phyloP scores from a whole-genome alignment of 306 rosid species.

The Mucuna pruriens region DNA sequence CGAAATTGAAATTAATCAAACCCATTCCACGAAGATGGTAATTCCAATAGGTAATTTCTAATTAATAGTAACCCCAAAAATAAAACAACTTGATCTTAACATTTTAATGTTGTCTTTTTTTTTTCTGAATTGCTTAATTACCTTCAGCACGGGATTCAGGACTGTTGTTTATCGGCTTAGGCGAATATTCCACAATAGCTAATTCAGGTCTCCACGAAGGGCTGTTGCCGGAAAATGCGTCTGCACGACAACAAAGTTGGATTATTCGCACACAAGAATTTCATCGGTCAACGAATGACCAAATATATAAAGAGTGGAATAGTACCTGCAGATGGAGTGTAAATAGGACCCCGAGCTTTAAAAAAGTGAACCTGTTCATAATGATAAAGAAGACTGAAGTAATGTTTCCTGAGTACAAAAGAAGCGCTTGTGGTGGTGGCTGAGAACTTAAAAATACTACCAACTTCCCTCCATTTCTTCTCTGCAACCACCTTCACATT shows the following conservation, averaged over 20 bases:
- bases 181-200: conserved; percentile 77
- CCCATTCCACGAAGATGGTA: neutral
- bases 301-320: neutral
- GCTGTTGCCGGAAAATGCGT: conserved; percentile 54
- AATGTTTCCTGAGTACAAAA: conserved; percentile 86
- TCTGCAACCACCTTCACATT: conserved; percentile 80
- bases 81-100: neutral
- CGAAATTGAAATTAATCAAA: neutral
- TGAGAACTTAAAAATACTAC: conserved; percentile 77
- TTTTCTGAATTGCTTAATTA: conserved; percentile 6
- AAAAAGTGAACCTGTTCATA: conserved; percentile 90
- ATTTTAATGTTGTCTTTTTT: neutral
- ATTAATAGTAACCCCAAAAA: neutral
- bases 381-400: conserved; percentile 78
- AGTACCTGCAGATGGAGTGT: conserved; percentile 63
- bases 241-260: conserved; percentile 49
- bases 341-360: conserved; percentile 64
- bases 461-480: conserved; percentile 99
- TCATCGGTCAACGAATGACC: neutral
- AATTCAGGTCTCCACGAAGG: conserved; percentile 70
- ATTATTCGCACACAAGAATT: neutral
- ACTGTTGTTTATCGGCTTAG: conserved; percentile 43
- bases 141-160: conserved; percentile 58
- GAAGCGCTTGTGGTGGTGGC: conserved; percentile 96
- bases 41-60: neutral